These are phyloP conservation scores for Pelargonium myrrhifolium DNA, from an alignment of 441 rosid species.

Conservation along the genomic window DNA sequence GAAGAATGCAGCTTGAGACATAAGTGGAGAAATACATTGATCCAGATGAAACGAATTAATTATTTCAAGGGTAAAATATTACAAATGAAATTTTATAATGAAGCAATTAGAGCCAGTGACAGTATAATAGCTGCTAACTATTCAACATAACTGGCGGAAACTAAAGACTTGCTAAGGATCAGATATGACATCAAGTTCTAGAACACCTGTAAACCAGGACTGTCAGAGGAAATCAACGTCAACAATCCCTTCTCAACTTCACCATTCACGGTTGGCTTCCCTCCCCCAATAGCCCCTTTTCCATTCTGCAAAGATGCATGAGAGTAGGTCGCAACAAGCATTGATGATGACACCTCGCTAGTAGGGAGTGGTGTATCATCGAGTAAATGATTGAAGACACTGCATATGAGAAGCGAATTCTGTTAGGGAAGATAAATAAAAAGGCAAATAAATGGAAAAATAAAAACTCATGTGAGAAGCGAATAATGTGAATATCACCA, in stretches of 20 bases:
- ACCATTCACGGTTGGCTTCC: conserved; percentile 43
- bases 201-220: conserved; percentile 69
- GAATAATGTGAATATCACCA: conserved; percentile 15
- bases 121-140: conserved; percentile 14
- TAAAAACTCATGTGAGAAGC: neutral
- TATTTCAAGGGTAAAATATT: neutral
- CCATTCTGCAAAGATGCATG: conserved; percentile 61
- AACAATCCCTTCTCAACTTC: conserved; percentile 91
- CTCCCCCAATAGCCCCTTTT: conserved; percentile 61
- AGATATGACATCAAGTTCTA: conserved; percentile 12
- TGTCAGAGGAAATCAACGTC: conserved; percentile 73
- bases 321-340: conserved; percentile 65
- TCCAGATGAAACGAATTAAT: too few species aligned
- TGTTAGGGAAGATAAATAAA: conserved; percentile 1
- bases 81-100: neutral
- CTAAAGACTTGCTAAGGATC: neutral
- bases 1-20: conserved; percentile 20
- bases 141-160: conserved; percentile 4
- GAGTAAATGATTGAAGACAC: conserved; percentile 81
- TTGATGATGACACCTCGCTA: conserved; percentile 82
- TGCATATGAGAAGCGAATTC: conserved; percentile 29
- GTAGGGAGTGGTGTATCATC: conserved; percentile 87
- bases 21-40: neutral
- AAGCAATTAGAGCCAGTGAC: conserved; percentile 12
- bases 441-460: conserved; percentile 15